These are phyloP conservation scores for Drechslera avenae DNA, from an alignment of 2,329 filamentous ascomycete species.

Conservation along the genomic window DNA sequence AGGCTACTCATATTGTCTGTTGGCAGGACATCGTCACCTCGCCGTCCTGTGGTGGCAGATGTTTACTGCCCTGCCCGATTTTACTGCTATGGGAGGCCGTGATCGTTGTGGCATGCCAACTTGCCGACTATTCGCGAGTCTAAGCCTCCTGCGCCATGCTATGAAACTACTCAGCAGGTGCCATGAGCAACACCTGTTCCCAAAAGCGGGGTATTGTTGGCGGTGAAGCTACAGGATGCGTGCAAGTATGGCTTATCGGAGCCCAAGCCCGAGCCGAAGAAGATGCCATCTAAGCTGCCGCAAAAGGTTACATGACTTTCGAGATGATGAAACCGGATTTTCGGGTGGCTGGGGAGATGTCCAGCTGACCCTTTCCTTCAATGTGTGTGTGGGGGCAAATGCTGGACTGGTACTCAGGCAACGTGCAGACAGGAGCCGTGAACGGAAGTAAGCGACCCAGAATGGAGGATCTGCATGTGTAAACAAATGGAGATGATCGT, in stretches of 20 bases:
- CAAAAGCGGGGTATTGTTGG: constrained; percentile 12
- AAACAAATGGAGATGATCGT: constrained; percentile 49
- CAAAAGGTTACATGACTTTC: constrained; percentile 47
- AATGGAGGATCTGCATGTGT: constrained; percentile 48
- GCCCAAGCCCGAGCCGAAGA: background rate
- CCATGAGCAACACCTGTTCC: constrained; percentile 46
- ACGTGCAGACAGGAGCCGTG: constrained; percentile 40
- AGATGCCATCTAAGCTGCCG: constrained; percentile 33
- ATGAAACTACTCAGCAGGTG: constrained; percentile 34
- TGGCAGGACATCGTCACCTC: constrained; percentile 48
- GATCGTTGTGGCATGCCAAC: constrained; percentile 53
- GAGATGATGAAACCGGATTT: constrained; percentile 41
- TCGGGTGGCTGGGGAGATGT: constrained; percentile 48
- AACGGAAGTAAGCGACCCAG: constrained; percentile 49
- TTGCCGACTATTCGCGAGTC: constrained; percentile 41
- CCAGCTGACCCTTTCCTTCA: constrained; percentile 17
- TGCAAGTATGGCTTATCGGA: constrained; percentile 20
- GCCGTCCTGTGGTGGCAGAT: constrained; percentile 53
- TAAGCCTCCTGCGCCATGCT: constrained; percentile 20
- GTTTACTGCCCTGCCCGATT: constrained; percentile 50
- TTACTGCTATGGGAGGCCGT: constrained; percentile 50
- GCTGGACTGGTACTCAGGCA: constrained; percentile 50
- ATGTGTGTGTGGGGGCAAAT: constrained; percentile 26
- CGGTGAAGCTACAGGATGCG: constrained; percentile 17
- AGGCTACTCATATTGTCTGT: constrained; percentile 53